A percentile compares a stretch with the other conserved stretches of the same genome.
phyloP scores from a whole-genome alignment of 441 rosid genomes.

The Brassica balearica region DNA sequence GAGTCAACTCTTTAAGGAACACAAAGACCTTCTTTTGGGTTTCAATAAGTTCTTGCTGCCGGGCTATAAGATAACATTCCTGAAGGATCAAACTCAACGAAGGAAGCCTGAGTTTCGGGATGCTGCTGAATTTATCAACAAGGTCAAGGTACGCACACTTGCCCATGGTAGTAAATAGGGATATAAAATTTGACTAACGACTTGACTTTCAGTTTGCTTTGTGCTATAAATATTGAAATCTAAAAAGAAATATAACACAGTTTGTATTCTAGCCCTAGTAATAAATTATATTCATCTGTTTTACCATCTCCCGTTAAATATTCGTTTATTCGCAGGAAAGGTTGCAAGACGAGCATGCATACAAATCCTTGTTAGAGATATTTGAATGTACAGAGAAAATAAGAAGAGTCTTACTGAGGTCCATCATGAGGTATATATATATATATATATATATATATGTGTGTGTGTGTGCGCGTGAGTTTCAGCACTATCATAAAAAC shows the following conservation, averaged over 20 bases:
- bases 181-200: background rate
- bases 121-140: background rate
- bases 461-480: background rate
- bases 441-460: background rate
- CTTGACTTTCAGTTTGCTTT: background rate
- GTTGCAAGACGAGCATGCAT: constrained; percentile 1
- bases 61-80: background rate
- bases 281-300: background rate
- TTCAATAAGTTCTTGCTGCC: background rate
- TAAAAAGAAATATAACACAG: background rate
- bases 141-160: background rate
- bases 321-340: background rate
- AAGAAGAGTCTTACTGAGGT: background rate
- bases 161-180: background rate
- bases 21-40: background rate
- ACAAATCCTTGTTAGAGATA: background rate
- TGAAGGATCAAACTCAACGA: background rate
- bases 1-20: background rate
- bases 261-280: constrained; percentile 6
- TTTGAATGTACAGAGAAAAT: background rate
- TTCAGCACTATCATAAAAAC: background rate
- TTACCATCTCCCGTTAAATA: background rate
- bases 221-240: constrained; percentile 1
- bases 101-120: background rate
- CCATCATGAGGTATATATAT: background rate